Conservation (phyloP, 306 rosid genomes). For the Medicago ruthenica region DNA sequence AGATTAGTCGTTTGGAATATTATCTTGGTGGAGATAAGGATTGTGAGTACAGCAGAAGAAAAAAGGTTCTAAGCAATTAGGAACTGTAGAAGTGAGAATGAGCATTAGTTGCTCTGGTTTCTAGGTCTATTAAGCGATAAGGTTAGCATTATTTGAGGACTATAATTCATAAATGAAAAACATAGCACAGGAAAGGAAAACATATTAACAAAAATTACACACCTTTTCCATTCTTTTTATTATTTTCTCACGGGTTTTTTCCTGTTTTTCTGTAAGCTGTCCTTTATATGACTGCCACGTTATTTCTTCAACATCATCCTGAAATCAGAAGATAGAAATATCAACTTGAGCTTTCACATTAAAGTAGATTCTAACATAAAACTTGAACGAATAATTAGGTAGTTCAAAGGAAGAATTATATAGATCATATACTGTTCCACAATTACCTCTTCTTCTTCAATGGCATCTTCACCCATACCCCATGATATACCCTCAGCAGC, state of each 20-base stretch:
- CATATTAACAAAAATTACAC: slow-evolving; percentile 42
- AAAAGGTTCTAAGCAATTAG: slow-evolving; percentile 5
- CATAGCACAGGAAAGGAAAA: slow-evolving; percentile 1
- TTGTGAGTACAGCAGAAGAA: slow-evolving; percentile 2
- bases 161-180: slow-evolving; percentile 23
- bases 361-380: slow-evolving; percentile 26
- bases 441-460: slow-evolving; percentile 85
- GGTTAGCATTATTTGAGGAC: slow-evolving; percentile 21
- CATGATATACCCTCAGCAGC: slow-evolving; percentile 89
- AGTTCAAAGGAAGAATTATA: slow-evolving; percentile 29
- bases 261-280: slow-evolving; percentile 90
- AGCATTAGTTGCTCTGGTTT: slow-evolving; percentile 1
- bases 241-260: slow-evolving; percentile 86
- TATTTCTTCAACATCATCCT: slow-evolving; percentile 89
- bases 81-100: slow-evolving; percentile 6
- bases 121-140: not conserved
- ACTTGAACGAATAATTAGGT: not conserved
- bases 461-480: slow-evolving; percentile 99
- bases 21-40: not conserved
- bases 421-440: slow-evolving; percentile 29
- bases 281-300: slow-evolving; percentile 98
- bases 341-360: slow-evolving; percentile 26
- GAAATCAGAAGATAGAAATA: slow-evolving; percentile 42
- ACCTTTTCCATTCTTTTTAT: slow-evolving; percentile 91
- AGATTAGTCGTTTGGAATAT: slow-evolving; percentile 5